Percentiles rank a stretch among this genome's conserved stretches.
These are phyloP conservation scores for Neotropicomus parvogracilis DNA, from an alignment of 1,284 basidiomycete genomes.

Conservation along the genomic window DNA sequence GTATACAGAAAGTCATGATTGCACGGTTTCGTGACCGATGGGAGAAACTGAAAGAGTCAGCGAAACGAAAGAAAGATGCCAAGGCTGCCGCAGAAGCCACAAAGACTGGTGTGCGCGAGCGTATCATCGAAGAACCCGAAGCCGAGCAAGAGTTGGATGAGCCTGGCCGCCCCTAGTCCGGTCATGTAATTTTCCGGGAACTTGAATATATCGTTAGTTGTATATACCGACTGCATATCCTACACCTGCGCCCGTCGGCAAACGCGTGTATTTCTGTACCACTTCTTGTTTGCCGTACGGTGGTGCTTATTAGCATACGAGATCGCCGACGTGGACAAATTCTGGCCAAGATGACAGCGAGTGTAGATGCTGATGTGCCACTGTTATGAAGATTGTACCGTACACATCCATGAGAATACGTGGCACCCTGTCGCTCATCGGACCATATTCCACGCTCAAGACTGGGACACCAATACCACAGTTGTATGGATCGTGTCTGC, in stretches of 20 bases:
- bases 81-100: slow-evolving; percentile 57
- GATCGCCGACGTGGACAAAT: no score
- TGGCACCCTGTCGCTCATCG: not conserved
- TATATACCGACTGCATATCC: slow-evolving; percentile 10
- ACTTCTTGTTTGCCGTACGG: no score
- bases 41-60: slow-evolving; percentile 84
- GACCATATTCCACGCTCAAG: slow-evolving; percentile 11
- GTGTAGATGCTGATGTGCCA: not conserved
- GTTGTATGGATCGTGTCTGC: not conserved
- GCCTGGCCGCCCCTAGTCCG: slow-evolving; percentile 7
- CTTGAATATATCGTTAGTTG: slow-evolving; percentile 16
- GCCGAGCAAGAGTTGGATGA: slow-evolving; percentile 53
- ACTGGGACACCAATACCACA: not conserved
- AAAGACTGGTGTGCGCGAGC: slow-evolving; percentile 50
- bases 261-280: no score
- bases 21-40: slow-evolving; percentile 81
- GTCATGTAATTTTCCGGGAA: not conserved
- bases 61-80: slow-evolving; percentile 81
- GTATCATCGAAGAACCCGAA: slow-evolving; percentile 76
- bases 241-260: not conserved
- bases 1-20: slow-evolving; percentile 71
- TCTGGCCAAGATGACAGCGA: not conserved
- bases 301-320: no score
- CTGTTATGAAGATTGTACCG: not conserved
- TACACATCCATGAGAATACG: slow-evolving; percentile 12